These are phyloP conservation scores for Mortierella sp. DNA, from an alignment of 371 early-diverging fungal species.

Conservation along the genomic window DNA sequence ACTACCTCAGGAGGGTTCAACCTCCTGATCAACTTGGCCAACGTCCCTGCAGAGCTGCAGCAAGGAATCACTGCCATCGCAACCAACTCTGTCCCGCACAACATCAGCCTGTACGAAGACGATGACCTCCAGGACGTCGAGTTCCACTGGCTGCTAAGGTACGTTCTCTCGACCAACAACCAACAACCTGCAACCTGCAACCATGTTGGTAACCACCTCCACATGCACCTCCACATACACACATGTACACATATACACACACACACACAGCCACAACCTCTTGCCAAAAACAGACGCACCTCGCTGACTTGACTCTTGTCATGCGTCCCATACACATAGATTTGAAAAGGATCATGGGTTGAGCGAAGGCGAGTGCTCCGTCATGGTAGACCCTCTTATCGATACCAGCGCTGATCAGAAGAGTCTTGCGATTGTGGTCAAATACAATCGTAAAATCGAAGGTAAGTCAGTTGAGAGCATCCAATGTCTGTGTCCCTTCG, in stretches of 20 bases:
- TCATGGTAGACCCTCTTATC: constrained; percentile 56
- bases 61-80: constrained; percentile 69
- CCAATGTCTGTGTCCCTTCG: too few species aligned
- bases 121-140: constrained; percentile 60
- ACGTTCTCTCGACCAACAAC: background rate
- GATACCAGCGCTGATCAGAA: constrained; percentile 52
- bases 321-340: constrained; percentile 33
- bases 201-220: background rate
- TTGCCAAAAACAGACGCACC: too few species aligned
- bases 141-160: constrained; percentile 67
- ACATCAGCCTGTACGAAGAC: constrained; percentile 58
- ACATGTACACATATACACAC: too few species aligned
- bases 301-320: background rate
- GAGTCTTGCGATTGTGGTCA: constrained; percentile 61
- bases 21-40: constrained; percentile 59
- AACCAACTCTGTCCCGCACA: constrained; percentile 63
- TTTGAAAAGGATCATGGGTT: constrained; percentile 60
- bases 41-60: constrained; percentile 68
- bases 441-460: constrained; percentile 73
- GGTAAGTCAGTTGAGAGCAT: constrained; percentile 50
- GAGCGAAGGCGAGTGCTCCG: constrained; percentile 57
- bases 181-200: background rate
- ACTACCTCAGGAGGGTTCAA: constrained; percentile 51
- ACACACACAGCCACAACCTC: background rate
- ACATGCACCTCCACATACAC: too few species aligned